phyloP scores from a whole-genome alignment of 176 grass and related monocot genomes.

The Musa beccarii region DNA sequence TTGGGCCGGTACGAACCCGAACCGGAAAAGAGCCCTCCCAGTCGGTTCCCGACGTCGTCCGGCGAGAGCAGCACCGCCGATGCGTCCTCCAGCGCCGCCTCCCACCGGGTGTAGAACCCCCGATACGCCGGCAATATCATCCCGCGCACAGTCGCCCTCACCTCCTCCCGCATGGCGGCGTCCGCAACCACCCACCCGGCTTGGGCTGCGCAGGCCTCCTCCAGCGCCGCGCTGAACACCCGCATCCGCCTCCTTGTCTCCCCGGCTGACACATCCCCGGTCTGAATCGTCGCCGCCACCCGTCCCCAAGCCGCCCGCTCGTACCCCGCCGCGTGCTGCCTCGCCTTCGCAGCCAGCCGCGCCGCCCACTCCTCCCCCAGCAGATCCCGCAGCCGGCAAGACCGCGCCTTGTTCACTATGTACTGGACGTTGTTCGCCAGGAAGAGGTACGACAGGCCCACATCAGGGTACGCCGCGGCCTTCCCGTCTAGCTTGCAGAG shows the following conservation, averaged over 20 bases:
- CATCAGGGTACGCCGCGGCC: conserved; percentile 34
- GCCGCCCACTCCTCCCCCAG: conserved; percentile 5
- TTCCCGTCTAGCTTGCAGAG: conserved; percentile 53
- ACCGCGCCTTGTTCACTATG: conserved; percentile 35
- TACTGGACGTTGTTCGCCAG: conserved; percentile 74
- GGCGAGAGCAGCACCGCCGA: conserved; percentile 11
- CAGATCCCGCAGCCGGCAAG: background rate
- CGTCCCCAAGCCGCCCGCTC: background rate
- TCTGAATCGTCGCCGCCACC: conserved; percentile 2
- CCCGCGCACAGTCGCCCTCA: conserved; percentile 25
- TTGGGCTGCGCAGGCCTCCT: conserved; percentile 28
- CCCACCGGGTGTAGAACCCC: conserved; percentile 38
- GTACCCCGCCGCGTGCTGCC: conserved; percentile 1
- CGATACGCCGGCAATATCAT: conserved; percentile 40
- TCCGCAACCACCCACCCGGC: conserved; percentile 43
- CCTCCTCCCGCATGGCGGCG: conserved; percentile 21
- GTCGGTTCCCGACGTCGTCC: too few relatives aligned
- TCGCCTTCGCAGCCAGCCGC: background rate
- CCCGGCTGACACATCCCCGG: background rate
- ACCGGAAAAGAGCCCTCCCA: too few relatives aligned
- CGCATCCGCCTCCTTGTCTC: conserved; percentile 18
- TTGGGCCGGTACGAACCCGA: too few relatives aligned
- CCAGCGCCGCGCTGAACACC: conserved; percentile 4
- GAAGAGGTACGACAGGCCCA: conserved; percentile 50
- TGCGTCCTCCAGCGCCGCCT: conserved; percentile 12